Base-by-base conservation (phyloP, 2,329 filamentous ascomycete species). In the Aspergillus ochraceoroseus region DNA sequence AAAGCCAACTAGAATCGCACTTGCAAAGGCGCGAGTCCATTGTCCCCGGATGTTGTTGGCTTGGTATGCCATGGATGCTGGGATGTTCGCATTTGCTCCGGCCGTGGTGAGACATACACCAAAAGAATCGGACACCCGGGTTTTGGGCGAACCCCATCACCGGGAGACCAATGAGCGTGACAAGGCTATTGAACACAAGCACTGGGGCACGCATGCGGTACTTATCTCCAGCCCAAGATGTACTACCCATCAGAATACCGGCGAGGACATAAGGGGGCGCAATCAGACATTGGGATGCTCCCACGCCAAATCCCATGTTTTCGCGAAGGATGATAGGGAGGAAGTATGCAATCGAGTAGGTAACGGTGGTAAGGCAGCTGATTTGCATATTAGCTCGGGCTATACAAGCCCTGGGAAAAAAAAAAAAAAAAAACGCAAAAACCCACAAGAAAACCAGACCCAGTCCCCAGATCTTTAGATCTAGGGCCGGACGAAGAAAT, bases 41-140 rank as follows among this genome's bases (percentile, higher is more conserved):
- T 92, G 86, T 0, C 86, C 87, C 36, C 85, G 80, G 56, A 94
- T 83, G 64, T 94, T 94, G 67, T 90, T 92, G 26, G 85, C 84
- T 67, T 90, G 86, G 68, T 87, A 90, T 0, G 85, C 76, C 70
- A 94, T 79, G 25, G 78, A 71, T 3, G 79, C 74, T 0, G 87
- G 87, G 4, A 92, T 72, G 58, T 92, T 92, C 50, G 81, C 76
- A 62, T 88, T 88, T 49, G 81, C 80, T 7, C 84, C 86, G 0
- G 83, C 82, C 0, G 83, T 82, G 19, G 79, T 74, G 30, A 89
- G 67, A 68, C 89, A 89, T 39, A 87, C 75, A 38, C 84, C 85
- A 46, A 87, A n/a, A 80, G 64, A 87, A 89, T 33, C 83, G 76
- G 3, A 79, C 76, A 0, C 60, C 71, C 1, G 77, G 55, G 49